Evolutionary conservation across 2,329 filamentous ascomycete species (phyloP), one percentile per base, ranked within the genome.

Genomic region (Lecanosticta acicola): DNA sequence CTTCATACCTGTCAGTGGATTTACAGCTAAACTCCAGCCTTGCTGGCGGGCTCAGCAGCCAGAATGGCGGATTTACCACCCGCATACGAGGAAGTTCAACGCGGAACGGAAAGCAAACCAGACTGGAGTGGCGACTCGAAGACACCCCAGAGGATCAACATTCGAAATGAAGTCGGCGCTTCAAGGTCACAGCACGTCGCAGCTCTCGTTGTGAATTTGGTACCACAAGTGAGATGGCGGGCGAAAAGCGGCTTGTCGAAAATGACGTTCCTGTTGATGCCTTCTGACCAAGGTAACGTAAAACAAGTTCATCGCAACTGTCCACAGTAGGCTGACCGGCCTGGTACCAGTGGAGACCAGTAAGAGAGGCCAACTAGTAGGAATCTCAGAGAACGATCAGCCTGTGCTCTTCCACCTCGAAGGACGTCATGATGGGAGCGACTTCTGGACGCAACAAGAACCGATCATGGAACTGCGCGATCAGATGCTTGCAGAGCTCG

Each of bases 361-460:
- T 32, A 54, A 48, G 16, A 54, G 50, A 41, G 60, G 61, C 39
- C 32, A 56, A 24, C 46, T 62, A 3, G 58, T 63, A 4, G 57
- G 58, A 2, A 56, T 55, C 35, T 20, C 50, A 2, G 55, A 58
- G 17, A 57, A 56, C 39, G 56, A 60, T 3, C 36, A 43, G 10
- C 61, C 59, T 10, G 52, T 60, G 2, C 20, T 58, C 14, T 51
- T 63, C 14, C 58, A 62, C 35, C 53, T 65, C 20, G 57, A 60
- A 39, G 59, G 58, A 16, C 48, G 49, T 16, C 50, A 55, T 19
- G 60, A 65, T 24, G 49, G 50, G 20, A 53, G 48, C 9, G 51
- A 60, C 17, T 65, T 65, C 39, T 66, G 64, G 64, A 53, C 51
- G 29, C 63, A 66, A 42, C 26, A 47, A n/a, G 59, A 61, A 50